Base-by-base conservation (phyloP, 192 early-diverging fungal genomes). In the Backusella liffmaniae region DNA sequence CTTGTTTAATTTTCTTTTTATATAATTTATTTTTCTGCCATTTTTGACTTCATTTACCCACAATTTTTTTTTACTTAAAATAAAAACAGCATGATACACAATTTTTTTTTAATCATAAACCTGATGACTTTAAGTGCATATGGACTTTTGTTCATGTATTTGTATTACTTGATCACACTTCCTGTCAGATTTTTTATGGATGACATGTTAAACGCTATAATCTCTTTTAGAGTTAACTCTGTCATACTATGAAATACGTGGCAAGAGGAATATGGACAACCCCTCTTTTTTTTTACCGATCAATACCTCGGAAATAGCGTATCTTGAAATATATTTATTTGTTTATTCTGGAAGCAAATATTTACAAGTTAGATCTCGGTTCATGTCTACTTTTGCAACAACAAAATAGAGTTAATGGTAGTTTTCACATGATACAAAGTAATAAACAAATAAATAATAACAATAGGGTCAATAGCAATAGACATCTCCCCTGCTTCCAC, bases 1-100 rank as follows among this genome's bases (percentile, higher is more conserved):
- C 56, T 59, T 62, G 56, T 62, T 62, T 62, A 62, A 62, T 29
- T 62, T 5, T 29, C n/a, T 56, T 56, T 29, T 62, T 62, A 62
- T 62, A 62, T 62, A 62, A 12, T 62, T 62, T 62, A 23, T 59
- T 59, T 59, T 59, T 44, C 26, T 62, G 21, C 12, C 26, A 62
- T 62, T 62, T 62, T 62, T 62, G 49, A 53, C 12, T 62, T 62
- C 23, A 29, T 62, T 62, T 62, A 13, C 18, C 53, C 53, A n/a
- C 8, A 23, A 9, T 62, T 62, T 62, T 62, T 59, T 53, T 21
- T 9, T 21, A 4, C 23, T 29, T 29, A 56, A 56, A 56, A 56
- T 23, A 56, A 56, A 56, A 56, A 56, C 53, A 56, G 53, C 53
- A 56, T 56, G 21, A 56, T 62, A 62, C 26, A 62, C 56, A 29